Evolutionary conservation across 129 eudicot species (phyloP), one percentile per base, ranked within the genome.

Genomic region (Saussurea involucrata): DNA sequence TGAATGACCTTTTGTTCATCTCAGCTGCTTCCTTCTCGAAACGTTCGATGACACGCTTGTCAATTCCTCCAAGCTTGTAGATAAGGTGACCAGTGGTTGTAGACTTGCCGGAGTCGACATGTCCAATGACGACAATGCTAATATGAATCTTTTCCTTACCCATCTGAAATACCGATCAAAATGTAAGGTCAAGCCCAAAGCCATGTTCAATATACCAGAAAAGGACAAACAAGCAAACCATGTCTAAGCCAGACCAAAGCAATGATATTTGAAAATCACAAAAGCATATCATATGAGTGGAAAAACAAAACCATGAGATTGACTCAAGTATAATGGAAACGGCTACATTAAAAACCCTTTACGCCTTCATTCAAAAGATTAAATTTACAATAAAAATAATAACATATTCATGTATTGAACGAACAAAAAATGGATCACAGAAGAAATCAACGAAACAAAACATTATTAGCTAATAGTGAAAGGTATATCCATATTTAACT

Each of bases 1-100:
- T 87, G 88, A 87, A 87, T 0, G 90, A 87, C 8, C 90, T 61
- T 73, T 87, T 87, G 88, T 87, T 87, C 90, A 87, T 87, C 64
- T 87, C 90, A 81, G 88, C 88, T 6, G 90, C 90, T 44, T 87
- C 90, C 82, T 87, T 87, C 86, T 87, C 88, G 22, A 87, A 87
- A 24, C 86, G 75, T 46, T 87, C 91, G 0, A 87, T 87, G 24
- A 87, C 88, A 66, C 91, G 78, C 78, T 87, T 87, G 84, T 87
- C 91, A 37, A 87, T 87, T 5, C 91, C 91, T 18, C 91, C 91
- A 21, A 87, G 83, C 88, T 87, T 87, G 78, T 87, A 87, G 80
- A 87, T 87, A 71, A 87, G 78, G 70, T 87, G 91, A 71, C 91
- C 88, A 3, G 88, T 84, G 63, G 91, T 87, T 76, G 91, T 87